Base-by-base conservation (phyloP, 1,284 basidiomycete species). In the Boletus subluridellus region DNA sequence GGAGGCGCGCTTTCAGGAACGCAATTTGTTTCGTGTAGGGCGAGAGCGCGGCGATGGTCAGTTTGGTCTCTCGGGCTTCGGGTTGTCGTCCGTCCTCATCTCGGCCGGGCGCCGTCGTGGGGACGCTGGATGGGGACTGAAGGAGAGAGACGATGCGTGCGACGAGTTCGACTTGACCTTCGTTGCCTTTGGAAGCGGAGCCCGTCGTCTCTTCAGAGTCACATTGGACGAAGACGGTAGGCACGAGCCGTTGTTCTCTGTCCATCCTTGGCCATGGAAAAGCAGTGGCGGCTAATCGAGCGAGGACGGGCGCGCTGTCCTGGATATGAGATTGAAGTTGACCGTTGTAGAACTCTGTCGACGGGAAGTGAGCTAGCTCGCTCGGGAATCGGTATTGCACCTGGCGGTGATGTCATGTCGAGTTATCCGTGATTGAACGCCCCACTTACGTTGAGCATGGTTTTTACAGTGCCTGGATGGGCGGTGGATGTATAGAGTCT, bases 361-460 rank as follows among this genome's bases (percentile, higher is more conserved):
- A 86, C 1, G 86, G 85, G 62, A 87, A 87, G 1, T 67, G 69
- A 26, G 84, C 84, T 0, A 87, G 75, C 42, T 78, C 80, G 52
- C 71, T 69, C 0, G 84, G 81, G 60, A 85, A 86, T 3, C 85
- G 80, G 65, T 88, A 88, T 69, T 87, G 85, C 0, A 80, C 73
- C 80, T 82, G 26, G 12, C 6, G 10, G 24, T 17, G 1, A 30
- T n/a, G 32, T 21, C n/a, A 26, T 14, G 32, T 56, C 47, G 5
- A 24, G 21, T n/a, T 11, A 1, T n/a, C 12, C 4, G 34, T 5
- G 34, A 35, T 30, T 32, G 6, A 21, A 34, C 32, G n/a, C n/a
- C 21, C 12, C 35, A 60, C 76, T 55, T 57, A 85, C 82, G 63
- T 87, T 78, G 26, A 87, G 73, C 86, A 87, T 87, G 0, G 82